These are phyloP conservation scores for Scedosporium apiospermum DNA, from an alignment of 2,329 filamentous ascomycete genomes.

Conservation along the genomic window DNA sequence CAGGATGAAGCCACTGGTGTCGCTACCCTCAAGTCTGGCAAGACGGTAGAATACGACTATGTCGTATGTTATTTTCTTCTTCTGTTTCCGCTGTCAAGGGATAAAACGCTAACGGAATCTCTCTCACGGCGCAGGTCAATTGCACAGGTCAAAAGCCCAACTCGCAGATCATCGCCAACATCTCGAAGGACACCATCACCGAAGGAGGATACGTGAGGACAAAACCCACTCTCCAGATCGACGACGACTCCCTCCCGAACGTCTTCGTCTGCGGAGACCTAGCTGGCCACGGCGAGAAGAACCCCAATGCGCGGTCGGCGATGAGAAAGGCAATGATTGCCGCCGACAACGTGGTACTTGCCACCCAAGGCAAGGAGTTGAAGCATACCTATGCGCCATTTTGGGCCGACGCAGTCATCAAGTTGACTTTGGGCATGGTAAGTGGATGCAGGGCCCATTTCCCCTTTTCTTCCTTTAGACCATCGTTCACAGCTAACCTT, in stretches of 20 bases:
- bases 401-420: constrained; percentile 41
- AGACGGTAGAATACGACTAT: constrained; percentile 36
- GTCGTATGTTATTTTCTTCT: constrained; percentile 26
- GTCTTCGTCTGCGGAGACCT: constrained; percentile 59
- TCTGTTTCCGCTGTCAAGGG: neutral
- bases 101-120: constrained; percentile 2
- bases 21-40: constrained; percentile 35
- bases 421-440: constrained; percentile 44
- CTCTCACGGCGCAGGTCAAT: constrained; percentile 32
- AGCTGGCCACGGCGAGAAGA: constrained; percentile 37
- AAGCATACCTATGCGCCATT: constrained; percentile 28
- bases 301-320: constrained; percentile 46
- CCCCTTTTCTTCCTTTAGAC: too few relatives aligned
- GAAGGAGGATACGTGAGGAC: constrained; percentile 41
- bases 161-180: constrained; percentile 33
- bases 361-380: constrained; percentile 29
- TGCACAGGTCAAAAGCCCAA: constrained; percentile 51
- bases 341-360: constrained; percentile 42
- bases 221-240: constrained; percentile 46
- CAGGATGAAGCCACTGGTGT: constrained; percentile 24
- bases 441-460: constrained; percentile 11
- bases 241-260: constrained; percentile 34
- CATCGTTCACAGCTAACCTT: neutral
- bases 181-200: constrained; percentile 35
- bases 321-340: constrained; percentile 42